A percentile compares a stretch with the other conserved stretches of the same genome.
Evolutionary conservation across 257 asterid species (phyloP).

Genomic region (Solanum verrucosum): DNA sequence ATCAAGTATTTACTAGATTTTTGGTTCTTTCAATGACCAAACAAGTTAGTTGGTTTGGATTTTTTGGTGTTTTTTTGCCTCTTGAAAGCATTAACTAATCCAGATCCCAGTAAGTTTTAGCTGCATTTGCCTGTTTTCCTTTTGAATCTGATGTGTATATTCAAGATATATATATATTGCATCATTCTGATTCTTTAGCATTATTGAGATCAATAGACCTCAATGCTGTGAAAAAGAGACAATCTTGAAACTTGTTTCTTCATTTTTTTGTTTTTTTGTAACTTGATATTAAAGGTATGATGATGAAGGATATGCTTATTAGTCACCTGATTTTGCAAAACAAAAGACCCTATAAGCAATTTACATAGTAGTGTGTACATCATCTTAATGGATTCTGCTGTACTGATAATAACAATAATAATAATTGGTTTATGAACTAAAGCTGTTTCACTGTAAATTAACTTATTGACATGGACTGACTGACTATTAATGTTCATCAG

Average conservation of each 20-base stretch:
- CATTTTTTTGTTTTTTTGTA: too few species aligned
- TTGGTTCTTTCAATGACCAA: background rate
- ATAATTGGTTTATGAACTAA: background rate
- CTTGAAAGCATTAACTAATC: background rate
- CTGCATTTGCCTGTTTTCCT: background rate
- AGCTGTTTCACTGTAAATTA: background rate
- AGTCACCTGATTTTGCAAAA: background rate
- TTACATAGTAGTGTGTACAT: background rate
- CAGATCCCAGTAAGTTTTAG: background rate
- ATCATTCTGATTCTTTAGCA: background rate
- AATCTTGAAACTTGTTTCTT: background rate
- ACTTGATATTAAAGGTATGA: background rate
- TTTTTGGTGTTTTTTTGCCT: background rate
- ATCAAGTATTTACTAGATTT: background rate
- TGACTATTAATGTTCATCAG: background rate
- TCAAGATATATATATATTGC: background rate
- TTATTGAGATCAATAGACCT: background rate
- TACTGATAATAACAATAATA: background rate
- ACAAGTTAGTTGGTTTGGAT: background rate
- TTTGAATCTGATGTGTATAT: background rate
- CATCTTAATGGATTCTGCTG: background rate
- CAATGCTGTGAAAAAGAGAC: background rate
- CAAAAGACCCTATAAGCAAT: background rate
- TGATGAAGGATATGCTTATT: background rate
- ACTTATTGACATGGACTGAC: background rate